phyloP scores from a whole-genome alignment of 306 rosid genomes.

The Sophora flavescens region DNA sequence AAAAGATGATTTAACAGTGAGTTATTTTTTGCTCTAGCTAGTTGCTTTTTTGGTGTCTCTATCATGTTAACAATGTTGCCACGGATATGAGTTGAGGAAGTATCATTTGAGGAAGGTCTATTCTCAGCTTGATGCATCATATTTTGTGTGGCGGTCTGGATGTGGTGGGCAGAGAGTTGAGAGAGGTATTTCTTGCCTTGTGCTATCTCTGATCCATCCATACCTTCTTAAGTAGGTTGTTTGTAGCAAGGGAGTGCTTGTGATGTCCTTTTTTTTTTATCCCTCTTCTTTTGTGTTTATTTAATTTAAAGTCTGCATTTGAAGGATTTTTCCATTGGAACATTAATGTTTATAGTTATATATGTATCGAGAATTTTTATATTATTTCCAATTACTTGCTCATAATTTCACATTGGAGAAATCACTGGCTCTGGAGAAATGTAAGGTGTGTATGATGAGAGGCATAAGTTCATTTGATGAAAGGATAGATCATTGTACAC shows the following conservation, averaged over 20 bases:
- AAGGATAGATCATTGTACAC: neutral
- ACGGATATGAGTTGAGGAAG: slow-evolving; percentile 43
- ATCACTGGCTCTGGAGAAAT: neutral
- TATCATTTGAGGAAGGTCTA: slow-evolving; percentile 41
- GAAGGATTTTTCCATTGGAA: slow-evolving; percentile 48
- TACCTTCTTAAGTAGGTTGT: slow-evolving; percentile 60
- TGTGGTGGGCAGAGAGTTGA: slow-evolving; percentile 51
- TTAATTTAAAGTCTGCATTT: slow-evolving; percentile 40
- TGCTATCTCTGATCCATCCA: slow-evolving; percentile 57
- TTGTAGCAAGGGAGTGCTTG: slow-evolving; percentile 72
- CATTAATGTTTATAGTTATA: slow-evolving; percentile 68
- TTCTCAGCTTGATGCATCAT: slow-evolving; percentile 45
- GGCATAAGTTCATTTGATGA: neutral
- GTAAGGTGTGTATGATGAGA: neutral
- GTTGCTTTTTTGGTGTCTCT: slow-evolving; percentile 75
- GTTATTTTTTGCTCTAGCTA: slow-evolving; percentile 58
- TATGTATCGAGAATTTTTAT: slow-evolving; percentile 62
- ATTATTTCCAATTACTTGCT: slow-evolving; percentile 58
- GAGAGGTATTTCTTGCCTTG: slow-evolving; percentile 36
- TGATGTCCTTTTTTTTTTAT: slow-evolving; percentile 49
- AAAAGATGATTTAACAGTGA: slow-evolving; percentile 63
- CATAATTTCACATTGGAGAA: slow-evolving; percentile 46
- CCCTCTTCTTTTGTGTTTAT: neutral
- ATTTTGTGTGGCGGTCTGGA: slow-evolving; percentile 47
- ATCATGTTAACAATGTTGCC: slow-evolving; percentile 64